Conservation (phyloP, 2,329 filamentous ascomycete genomes). For the Penicillium crustosum region DNA sequence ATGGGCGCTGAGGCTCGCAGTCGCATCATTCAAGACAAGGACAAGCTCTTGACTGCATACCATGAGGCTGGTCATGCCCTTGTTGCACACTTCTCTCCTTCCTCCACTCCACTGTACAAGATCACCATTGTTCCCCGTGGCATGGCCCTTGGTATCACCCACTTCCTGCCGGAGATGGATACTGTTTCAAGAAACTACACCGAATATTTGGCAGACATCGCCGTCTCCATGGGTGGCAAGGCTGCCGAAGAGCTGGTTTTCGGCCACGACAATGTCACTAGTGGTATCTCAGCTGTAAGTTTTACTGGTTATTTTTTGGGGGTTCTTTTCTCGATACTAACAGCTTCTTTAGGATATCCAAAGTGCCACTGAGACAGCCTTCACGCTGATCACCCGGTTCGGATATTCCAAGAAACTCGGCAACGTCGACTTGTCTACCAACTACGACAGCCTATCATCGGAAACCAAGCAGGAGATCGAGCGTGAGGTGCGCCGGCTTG, state of each 20-base stretch:
- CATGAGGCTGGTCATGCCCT: constrained; percentile 95
- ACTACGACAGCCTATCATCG: constrained; percentile 78
- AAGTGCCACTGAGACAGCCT: constrained; percentile 76
- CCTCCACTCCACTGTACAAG: constrained; percentile 82
- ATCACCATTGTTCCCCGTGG: constrained; percentile 95
- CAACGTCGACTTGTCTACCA: constrained; percentile 80
- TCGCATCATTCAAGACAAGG: constrained; percentile 85
- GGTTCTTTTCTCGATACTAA: constrained; percentile 14
- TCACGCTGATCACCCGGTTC: constrained; percentile 81
- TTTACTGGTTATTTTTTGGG: neutral
- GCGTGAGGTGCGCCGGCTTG: constrained; percentile 76
- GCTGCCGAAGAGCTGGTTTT: constrained; percentile 88
- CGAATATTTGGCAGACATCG: constrained; percentile 78
- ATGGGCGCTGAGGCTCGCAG: constrained; percentile 93
- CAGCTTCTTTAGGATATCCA: constrained; percentile 67
- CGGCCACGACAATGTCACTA: constrained; percentile 86
- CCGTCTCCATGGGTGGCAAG: constrained; percentile 80
- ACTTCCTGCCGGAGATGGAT: constrained; percentile 85
- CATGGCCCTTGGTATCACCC: constrained; percentile 80
- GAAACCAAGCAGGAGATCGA: constrained; percentile 87
- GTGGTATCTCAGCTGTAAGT: constrained; percentile 75
- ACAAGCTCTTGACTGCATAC: constrained; percentile 94
- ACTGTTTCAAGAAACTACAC: constrained; percentile 84
- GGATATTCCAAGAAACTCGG: constrained; percentile 89
- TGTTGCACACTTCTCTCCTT: constrained; percentile 78